Base-by-base conservation (phyloP, 2,329 filamentous ascomycete species). In the Phaeosphaeria sp. region DNA sequence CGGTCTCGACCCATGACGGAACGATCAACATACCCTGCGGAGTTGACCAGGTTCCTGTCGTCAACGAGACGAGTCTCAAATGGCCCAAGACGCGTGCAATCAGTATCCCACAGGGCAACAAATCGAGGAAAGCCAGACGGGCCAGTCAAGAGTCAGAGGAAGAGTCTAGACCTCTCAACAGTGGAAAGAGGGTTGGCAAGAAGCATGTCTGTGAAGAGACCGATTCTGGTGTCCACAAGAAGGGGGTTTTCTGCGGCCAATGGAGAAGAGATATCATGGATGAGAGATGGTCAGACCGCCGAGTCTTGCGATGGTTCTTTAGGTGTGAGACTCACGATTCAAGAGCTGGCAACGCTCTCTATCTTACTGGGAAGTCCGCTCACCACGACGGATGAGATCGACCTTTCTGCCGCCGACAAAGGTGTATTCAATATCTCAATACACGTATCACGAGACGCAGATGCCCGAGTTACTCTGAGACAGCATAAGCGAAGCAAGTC, bases 351-450 rank as follows among this genome's bases (percentile, higher is more conserved):
- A 4, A 55, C 72, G 5, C 64, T 77, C 5, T 67, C 73, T 7
- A 46, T 75, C 20, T 53, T 75, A n/a, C 55, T 76, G 7, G 74
- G 72, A 11, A 69, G 56, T 40, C 55, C 65, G 8, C 22, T 70
- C 13, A 51, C 50, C n/a, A 39, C 45, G 15, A 40, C 46, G 27
- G 18, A 40, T 6, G 27, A 58, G n/a, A 60, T 11, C 33, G 51
- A 53, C 17, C n/a, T 49, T 3, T 39, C 48, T 9, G n/a, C 44
- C 11, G 22, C 42, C 8, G 51, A 63, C 25, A 63, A 45, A 36
- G 69, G 73, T n/a, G 74, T 71, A 6, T 68, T 70, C 45, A 63
- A 67, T 20, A 64, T 76, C 18, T 69, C 73, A 2, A 67, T 76
- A 13, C 51, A 33, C 7, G 42, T 43, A 17, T 54, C 51, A 2